Percentiles rank a stretch among this genome's conserved stretches.
Conservation (phyloP, 2,329 filamentous ascomycete species). For the Cercospora sp. region DNA sequence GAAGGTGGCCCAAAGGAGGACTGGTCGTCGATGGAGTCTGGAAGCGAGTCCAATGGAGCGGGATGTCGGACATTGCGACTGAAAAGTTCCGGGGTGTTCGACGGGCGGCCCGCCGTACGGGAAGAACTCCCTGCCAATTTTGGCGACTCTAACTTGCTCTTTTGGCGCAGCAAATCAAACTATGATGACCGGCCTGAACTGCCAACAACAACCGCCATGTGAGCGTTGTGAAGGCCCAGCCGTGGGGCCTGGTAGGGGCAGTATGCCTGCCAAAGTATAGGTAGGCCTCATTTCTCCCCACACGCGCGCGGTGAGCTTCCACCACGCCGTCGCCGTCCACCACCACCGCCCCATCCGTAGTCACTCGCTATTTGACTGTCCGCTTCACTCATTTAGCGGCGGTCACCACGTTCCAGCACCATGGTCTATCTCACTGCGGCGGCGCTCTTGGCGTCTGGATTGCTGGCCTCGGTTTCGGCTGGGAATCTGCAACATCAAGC, state of each 20-base stretch:
- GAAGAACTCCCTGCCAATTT: conserved; percentile 7
- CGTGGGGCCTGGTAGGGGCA: conserved; percentile 14
- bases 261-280: conserved; percentile 19
- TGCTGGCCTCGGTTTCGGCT: conserved; percentile 26
- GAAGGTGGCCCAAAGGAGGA: background rate
- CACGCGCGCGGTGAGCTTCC: conserved; percentile 10
- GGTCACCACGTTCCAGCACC: conserved; percentile 23
- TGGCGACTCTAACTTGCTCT: conserved; percentile 6
- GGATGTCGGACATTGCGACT: conserved; percentile 11
- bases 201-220: conserved; percentile 15
- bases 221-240: conserved; percentile 2
- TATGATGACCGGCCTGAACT: conserved; percentile 14
- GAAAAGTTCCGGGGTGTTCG: background rate
- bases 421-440: conserved; percentile 25
- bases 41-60: conserved; percentile 13
- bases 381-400: conserved; percentile 34
- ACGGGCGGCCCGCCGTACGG: background rate
- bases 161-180: conserved; percentile 16
- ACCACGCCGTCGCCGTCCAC: conserved; percentile 15
- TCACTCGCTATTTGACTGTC: conserved; percentile 26
- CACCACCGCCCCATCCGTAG: conserved; percentile 9
- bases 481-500: conserved; percentile 19
- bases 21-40: background rate
- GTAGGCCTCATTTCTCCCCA: conserved; percentile 15
- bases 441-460: conserved; percentile 23